Evolutionary conservation across 352 stramenopile species (phyloP).

Genomic region (Phytophthora kernoviae): DNA sequence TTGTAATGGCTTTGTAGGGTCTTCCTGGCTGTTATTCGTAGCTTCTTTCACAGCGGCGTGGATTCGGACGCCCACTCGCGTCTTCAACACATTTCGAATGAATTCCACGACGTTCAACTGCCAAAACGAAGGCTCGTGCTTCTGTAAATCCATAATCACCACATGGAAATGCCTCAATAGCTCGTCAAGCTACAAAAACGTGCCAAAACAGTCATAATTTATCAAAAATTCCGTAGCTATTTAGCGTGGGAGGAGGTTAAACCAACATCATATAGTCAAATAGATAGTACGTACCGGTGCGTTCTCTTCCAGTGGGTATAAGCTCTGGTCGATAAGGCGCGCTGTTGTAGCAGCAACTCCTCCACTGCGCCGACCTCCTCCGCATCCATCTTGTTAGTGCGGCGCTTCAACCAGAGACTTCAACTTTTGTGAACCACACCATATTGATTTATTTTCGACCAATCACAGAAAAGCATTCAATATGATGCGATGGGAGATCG

Average conservation of each 20-base stretch:
- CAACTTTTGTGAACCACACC: conserved; percentile 3
- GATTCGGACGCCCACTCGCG: conserved; percentile 14
- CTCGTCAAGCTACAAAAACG: conserved; percentile 31
- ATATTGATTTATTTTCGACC: background rate
- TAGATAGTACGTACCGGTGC: conserved; percentile 24
- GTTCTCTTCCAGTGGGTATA: conserved; percentile 42
- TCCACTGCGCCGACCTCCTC: conserved; percentile 35
- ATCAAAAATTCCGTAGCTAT: background rate
- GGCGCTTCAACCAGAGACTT: conserved; percentile 16
- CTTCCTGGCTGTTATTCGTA: background rate
- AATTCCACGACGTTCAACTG: conserved; percentile 49
- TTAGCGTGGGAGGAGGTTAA: too few relatives aligned
- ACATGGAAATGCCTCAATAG: conserved; percentile 38
- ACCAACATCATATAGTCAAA: too few relatives aligned
- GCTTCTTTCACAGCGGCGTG: conserved; percentile 2
- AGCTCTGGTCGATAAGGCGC: conserved; percentile 37
- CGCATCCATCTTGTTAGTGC: conserved; percentile 12
- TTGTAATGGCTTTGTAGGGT: conserved; percentile 12
- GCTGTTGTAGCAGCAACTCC: conserved; percentile 55
- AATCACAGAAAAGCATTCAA: background rate
- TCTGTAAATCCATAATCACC: conserved; percentile 32
- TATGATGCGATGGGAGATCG: conserved; percentile 30
- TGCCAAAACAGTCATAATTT: background rate
- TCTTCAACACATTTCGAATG: conserved; percentile 33
- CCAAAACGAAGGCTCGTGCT: conserved; percentile 59